Evolutionary conservation across 2,329 filamentous ascomycete species (phyloP), one percentile per base, ranked within the genome.

Genomic region (Lasiodiplodia citricola): DNA sequence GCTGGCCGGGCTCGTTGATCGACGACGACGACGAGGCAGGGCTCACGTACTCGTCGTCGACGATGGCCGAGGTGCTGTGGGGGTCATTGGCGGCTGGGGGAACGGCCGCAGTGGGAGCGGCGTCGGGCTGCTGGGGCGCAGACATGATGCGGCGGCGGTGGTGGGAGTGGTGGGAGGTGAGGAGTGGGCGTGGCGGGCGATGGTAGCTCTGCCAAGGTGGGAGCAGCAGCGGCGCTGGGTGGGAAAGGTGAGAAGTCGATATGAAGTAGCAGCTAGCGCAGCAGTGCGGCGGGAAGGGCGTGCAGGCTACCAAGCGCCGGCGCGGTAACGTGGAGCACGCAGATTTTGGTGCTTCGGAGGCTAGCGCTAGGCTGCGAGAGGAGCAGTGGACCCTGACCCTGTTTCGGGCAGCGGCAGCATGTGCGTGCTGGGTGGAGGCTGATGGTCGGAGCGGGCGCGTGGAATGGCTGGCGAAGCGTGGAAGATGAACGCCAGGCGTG

Each of bases 11-110:
- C 51, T 68, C 67, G 67, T 68, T 68, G 67, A 68, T 68, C 25
- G 67, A 68, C 28, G 56, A 68, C 18, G 67, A 68, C 16, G 67
- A 68, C 7, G 67, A 68, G 35, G 67, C 67, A 25, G 67, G 67
- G 52, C 67, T 68, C n/a, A 68, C 18, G 57, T 68, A 68, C 11
- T 68, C 67, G 58, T 68, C 67, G 57, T 68, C 67, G 67, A 68
- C 37, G 58, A 68, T 58, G 67, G 67, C 67, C 8, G 57, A 68
- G 50, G 57, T 35, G 58, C 51, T 68, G 50, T 50, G 21, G n/a
- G 67, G 67, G 58, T 68, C 67, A 60, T 64, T 60, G 57, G 67
- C 37, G 47, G 67, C 50, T 3, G 41, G 56, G 11, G 67, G 67
- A 37, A 64, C 35, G 57, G 67, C 38, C 50, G 58, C 47, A 38